phyloP scores from a whole-genome alignment of 805 yeast genomes.

The Metschnikowia dekortorum region DNA sequence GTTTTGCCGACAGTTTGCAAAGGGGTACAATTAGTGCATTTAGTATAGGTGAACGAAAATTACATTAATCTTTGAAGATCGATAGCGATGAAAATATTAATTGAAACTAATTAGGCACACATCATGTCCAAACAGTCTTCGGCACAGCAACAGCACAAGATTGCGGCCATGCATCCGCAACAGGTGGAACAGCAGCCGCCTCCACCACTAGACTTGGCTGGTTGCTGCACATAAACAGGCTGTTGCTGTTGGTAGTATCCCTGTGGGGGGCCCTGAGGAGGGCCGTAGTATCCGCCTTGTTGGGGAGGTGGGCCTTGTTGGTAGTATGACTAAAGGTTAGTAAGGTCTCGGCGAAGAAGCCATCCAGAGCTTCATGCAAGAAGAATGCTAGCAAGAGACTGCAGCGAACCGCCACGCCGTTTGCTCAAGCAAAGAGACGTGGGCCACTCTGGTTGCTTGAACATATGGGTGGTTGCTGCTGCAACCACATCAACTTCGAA shows the following conservation, averaged over 20 bases:
- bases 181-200: conserved; percentile 24
- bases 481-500: no score
- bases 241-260: conserved; percentile 33
- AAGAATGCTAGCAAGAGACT: no score
- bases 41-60: neutral
- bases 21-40: neutral
- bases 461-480: no score
- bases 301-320: conserved; percentile 12
- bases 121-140: conserved; percentile 17
- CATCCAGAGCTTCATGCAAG: neutral
- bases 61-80: neutral
- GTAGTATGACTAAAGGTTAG: conserved; percentile 11
- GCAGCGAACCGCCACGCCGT: no score
- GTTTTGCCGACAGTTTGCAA: no score
- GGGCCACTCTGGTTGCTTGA: no score
- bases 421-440: no score
- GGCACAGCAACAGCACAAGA: conserved; percentile 21
- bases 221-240: conserved; percentile 31
- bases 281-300: conserved; percentile 16
- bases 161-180: conserved; percentile 20
- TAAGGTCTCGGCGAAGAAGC: neutral
- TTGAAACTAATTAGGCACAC: conserved; percentile 3
- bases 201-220: conserved; percentile 13
- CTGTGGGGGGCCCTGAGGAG: conserved; percentile 24
- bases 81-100: neutral